Evolutionary conservation across 148 eudicot species (phyloP).

Genomic region (Limonium bicolor): DNA sequence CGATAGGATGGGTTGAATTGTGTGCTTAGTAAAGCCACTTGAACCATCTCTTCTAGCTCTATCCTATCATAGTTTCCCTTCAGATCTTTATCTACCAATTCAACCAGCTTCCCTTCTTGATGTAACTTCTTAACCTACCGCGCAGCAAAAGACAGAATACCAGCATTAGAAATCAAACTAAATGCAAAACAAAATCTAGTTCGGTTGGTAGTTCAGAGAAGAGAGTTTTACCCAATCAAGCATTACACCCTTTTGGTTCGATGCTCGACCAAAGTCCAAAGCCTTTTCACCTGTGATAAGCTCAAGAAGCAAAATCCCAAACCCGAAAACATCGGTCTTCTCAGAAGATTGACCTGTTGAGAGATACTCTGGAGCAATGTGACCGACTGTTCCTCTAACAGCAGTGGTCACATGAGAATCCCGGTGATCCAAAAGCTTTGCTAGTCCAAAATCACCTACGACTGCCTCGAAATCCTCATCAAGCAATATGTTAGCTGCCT

Average conservation of each 20-base stretch:
- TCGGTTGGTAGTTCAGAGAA: neutral
- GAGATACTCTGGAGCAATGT: conserved; percentile 90
- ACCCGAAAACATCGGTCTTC: conserved; percentile 92
- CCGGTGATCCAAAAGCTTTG: conserved; percentile 75
- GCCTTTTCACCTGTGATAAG: conserved; percentile 85
- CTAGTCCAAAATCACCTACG: conserved; percentile 95
- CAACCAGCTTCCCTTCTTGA: conserved; percentile 60
- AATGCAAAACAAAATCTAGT: too few species aligned
- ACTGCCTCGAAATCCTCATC: conserved; percentile 91
- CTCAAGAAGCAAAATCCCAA: conserved; percentile 84
- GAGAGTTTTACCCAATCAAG: conserved; percentile 65
- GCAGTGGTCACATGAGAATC: conserved; percentile 93
- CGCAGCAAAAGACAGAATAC: too few species aligned
- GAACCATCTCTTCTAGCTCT: conserved; percentile 79
- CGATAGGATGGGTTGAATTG: conserved; percentile 70
- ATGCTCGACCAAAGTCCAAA: conserved; percentile 60
- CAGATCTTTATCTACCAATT: conserved; percentile 66
- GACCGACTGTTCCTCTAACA: conserved; percentile 90
- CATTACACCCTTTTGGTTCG: conserved; percentile 76
- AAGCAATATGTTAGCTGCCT: conserved; percentile 87
- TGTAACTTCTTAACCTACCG: conserved; percentile 74
- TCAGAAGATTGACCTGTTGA: conserved; percentile 94
- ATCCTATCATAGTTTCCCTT: conserved; percentile 38
- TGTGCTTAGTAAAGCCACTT: conserved; percentile 76
- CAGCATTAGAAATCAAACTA: too few species aligned